Percentiles rank a stretch among this genome's conserved stretches.
phyloP scores from a whole-genome alignment of 1,139 yeast species.

The Kluyveromyces marxianus region DNA sequence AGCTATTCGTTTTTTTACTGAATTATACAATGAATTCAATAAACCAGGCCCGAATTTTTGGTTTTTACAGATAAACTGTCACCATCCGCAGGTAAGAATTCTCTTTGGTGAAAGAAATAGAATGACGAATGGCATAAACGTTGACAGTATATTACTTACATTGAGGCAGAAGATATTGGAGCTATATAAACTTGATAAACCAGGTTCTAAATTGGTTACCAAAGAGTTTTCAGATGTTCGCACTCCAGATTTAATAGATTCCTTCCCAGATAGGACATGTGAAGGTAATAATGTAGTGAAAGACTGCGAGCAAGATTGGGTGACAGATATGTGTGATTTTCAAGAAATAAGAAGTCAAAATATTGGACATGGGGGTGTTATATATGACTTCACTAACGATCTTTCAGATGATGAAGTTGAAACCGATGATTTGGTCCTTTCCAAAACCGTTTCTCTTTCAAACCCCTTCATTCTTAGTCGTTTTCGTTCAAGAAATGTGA shows the following conservation, averaged over 20 bases:
- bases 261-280: no score
- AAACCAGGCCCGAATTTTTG: conserved; percentile 30
- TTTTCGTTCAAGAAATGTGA: not conserved
- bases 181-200: no score
- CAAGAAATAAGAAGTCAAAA: no score
- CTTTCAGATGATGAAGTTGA: not conserved
- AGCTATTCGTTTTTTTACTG: conserved; percentile 19
- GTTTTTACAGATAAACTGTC: conserved; percentile 19
- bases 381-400: not conserved
- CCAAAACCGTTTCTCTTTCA: conserved; percentile 21
- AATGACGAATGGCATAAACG: not conserved
- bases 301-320: not conserved
- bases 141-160: no score
- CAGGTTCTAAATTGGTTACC: no score
- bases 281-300: no score
- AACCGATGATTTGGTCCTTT: conserved; percentile 11
- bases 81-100: not conserved
- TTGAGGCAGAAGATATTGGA: no score
- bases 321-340: not conserved
- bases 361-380: no score
- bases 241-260: no score
- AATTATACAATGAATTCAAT: conserved; percentile 18
- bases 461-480: conserved; percentile 26
- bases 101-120: not conserved
- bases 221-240: no score